Evolutionary conservation across 441 rosid genomes (phyloP).

Genomic region (Kokia cookei): DNA sequence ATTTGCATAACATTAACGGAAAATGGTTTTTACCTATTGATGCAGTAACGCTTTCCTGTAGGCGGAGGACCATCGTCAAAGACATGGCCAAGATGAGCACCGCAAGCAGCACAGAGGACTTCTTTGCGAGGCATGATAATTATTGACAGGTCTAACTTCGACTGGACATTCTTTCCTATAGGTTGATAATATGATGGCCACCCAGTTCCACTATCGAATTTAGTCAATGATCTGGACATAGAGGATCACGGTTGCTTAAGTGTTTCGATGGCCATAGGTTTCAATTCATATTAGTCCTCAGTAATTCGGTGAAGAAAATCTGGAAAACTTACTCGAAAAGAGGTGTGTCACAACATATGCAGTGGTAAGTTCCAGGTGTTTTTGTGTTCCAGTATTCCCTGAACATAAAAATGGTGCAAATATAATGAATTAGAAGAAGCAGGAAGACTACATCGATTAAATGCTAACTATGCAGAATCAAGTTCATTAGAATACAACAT

Average conservation of each 20-base stretch:
- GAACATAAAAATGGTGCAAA: slow-evolving; percentile 1
- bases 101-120: slow-evolving; percentile 58
- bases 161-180: slow-evolving; percentile 58
- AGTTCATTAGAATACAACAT: not conserved
- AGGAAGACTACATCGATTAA: not conserved
- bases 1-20: not conserved
- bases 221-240: slow-evolving; percentile 59
- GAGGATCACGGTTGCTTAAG: slow-evolving; percentile 1
- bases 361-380: slow-evolving; percentile 71
- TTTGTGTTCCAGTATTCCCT: slow-evolving; percentile 87
- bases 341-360: slow-evolving; percentile 77
- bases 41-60: slow-evolving; percentile 75
- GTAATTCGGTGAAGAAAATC: not conserved
- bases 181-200: slow-evolving; percentile 94
- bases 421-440: not conserved
- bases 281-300: not conserved
- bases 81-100: slow-evolving; percentile 86
- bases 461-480: too few relatives aligned
- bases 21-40: slow-evolving; percentile 52
- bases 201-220: slow-evolving; percentile 92
- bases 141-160: slow-evolving; percentile 69
- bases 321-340: slow-evolving; percentile 55
- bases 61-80: slow-evolving; percentile 87
- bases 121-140: slow-evolving; percentile 92
- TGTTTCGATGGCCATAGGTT: not conserved